Conservation (phyloP, 768 basidiomycete species). For the Tulasnella calospora region DNA sequence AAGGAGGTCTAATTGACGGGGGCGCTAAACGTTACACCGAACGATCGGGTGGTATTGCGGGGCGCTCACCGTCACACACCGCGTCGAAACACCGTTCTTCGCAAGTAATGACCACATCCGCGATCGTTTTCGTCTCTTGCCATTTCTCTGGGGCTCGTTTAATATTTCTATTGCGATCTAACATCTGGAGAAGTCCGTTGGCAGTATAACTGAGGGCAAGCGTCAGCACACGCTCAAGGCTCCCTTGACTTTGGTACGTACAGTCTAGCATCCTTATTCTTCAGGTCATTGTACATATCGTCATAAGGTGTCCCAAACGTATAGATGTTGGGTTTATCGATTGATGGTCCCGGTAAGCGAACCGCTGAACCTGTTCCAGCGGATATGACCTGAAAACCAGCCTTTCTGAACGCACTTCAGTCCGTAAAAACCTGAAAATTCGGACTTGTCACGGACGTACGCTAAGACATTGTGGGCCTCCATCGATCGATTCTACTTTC, state of each 20-base stretch:
- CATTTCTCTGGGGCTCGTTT: conserved; percentile 94
- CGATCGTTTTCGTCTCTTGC: conserved; percentile 84
- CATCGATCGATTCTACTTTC: conserved; percentile 87
- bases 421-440: not conserved
- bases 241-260: conserved; percentile 42
- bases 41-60: conserved; percentile 26
- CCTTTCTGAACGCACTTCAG: conserved; percentile 57
- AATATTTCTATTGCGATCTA: conserved; percentile 88
- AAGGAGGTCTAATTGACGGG: conserved; percentile 61
- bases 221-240: not conserved
- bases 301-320: conserved; percentile 96
- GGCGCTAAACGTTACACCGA: not conserved
- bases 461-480: conserved; percentile 88
- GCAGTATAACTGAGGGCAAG: conserved; percentile 67
- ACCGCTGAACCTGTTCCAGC: conserved; percentile 97
- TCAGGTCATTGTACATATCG: conserved; percentile 86
- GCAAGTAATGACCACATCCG: conserved; percentile 98
- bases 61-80: conserved; percentile 83
- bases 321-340: conserved; percentile 97
- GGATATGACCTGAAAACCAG: conserved; percentile 85
- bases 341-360: conserved; percentile 88
- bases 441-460: conserved; percentile 48
- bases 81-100: conserved; percentile 98
- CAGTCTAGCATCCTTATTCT: conserved; percentile 76
- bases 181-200: conserved; percentile 91